Conservation (phyloP, 1,284 basidiomycete genomes). For the Marasmius fiardii region DNA sequence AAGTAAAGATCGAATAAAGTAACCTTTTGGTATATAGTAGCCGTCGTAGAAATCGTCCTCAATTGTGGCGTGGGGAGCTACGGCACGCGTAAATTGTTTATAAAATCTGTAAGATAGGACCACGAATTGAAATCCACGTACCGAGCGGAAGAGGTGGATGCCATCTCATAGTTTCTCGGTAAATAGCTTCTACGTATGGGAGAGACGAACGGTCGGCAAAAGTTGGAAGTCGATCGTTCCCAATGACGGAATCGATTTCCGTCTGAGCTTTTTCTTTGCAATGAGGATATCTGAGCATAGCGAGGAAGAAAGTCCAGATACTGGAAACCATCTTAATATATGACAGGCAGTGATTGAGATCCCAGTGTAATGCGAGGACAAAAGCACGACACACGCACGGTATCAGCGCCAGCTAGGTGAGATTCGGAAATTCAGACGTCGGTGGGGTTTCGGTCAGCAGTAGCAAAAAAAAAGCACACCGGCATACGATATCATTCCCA, state of each 20-base stretch:
- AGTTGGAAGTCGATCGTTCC: not conserved
- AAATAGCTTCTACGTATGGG: not conserved
- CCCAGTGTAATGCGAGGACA: not conserved
- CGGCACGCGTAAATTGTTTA: not conserved
- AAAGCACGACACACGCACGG: not conserved
- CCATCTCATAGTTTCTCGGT: not conserved
- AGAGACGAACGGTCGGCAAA: not conserved
- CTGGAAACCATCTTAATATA: not conserved
- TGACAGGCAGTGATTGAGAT: not conserved
- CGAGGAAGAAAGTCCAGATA: not conserved
- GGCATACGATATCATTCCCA: not conserved
- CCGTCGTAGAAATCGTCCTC: constrained; percentile 31
- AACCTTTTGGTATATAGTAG: constrained; percentile 29
- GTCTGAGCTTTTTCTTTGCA: not conserved
- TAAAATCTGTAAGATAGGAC: constrained; percentile 1
- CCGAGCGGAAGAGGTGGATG: constrained; percentile 25
- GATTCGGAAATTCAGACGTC: not conserved
- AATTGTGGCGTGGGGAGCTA: constrained; percentile 20
- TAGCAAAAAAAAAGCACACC: not conserved
- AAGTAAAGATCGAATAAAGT: not conserved
- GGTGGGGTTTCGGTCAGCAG: no score
- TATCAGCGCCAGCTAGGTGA: not conserved
- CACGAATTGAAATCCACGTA: constrained; percentile 18
- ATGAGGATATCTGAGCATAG: not conserved
- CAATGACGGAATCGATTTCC: not conserved